Evolutionary conservation across 148 eudicot species (phyloP).

Genomic region (Linanthus parryae): DNA sequence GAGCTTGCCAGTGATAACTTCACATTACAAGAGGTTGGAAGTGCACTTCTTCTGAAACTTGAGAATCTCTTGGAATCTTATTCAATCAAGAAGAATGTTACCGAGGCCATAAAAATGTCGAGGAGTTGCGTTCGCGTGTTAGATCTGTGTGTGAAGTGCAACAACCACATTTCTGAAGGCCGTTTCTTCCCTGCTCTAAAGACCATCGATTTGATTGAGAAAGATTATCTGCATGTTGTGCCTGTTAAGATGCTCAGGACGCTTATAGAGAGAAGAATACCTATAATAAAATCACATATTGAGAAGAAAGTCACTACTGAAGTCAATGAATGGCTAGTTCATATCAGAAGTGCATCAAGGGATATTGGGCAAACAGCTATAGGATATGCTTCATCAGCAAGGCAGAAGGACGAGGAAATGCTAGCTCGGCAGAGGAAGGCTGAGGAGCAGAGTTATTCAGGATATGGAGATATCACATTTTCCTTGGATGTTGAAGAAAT

Average conservation of each 20-base stretch:
- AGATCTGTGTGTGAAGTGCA: slow-evolving; percentile 84
- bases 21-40: slow-evolving; percentile 75
- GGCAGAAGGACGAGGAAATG: slow-evolving; percentile 73
- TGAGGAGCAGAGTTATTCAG: slow-evolving; percentile 60
- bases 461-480: slow-evolving; percentile 46
- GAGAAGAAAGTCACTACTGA: slow-evolving; percentile 68
- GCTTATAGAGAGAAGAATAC: slow-evolving; percentile 61
- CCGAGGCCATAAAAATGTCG: slow-evolving; percentile 82
- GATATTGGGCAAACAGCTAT: slow-evolving; percentile 88
- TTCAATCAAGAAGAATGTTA: slow-evolving; percentile 63
- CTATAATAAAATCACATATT: slow-evolving; percentile 59
- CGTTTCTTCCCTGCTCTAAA: slow-evolving; percentile 84
- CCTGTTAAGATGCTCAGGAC: slow-evolving; percentile 55
- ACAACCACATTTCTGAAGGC: slow-evolving; percentile 68
- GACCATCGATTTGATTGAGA: slow-evolving; percentile 82
- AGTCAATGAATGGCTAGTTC: slow-evolving; percentile 93
- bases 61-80: slow-evolving; percentile 77
- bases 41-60: slow-evolving; percentile 59
- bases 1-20: slow-evolving; percentile 68
- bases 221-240: slow-evolving; percentile 45
- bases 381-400: slow-evolving; percentile 55
- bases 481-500: slow-evolving; percentile 74
- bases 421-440: slow-evolving; percentile 70
- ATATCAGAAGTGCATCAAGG: slow-evolving; percentile 61
- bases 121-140: slow-evolving; percentile 53